Conservation (phyloP, 495 filamentous ascomycete genomes). For the Penicillium subrubescens region DNA sequence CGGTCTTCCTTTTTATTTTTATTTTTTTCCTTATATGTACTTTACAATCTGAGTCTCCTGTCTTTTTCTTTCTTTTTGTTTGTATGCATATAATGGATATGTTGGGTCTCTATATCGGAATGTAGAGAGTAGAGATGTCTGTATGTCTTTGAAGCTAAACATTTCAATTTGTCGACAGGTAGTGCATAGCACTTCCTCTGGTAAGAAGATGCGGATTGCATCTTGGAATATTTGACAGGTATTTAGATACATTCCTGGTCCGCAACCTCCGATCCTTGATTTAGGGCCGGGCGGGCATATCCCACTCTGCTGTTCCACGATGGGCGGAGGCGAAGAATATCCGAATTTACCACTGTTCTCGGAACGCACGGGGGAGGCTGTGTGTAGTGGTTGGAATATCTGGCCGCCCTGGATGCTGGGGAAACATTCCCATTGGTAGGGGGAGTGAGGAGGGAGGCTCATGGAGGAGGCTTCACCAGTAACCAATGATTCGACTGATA, state of each 20-base stretch:
- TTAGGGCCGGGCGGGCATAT: too few relatives aligned
- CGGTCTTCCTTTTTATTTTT: conserved; percentile 20
- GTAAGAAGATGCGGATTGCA: neutral
- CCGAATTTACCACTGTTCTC: neutral
- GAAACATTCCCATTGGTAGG: neutral
- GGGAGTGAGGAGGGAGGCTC: neutral
- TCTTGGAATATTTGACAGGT: neutral
- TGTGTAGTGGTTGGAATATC: neutral
- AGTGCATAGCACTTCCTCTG: neutral
- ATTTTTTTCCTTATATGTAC: conserved; percentile 32
- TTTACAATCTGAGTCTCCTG: conserved; percentile 33
- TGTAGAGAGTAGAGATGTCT: neutral
- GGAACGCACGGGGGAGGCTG: neutral
- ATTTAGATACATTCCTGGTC: neutral
- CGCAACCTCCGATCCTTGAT: neutral
- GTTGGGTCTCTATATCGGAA: conserved; percentile 4
- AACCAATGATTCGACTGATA: neutral
- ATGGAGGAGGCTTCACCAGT: neutral
- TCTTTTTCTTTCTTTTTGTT: conserved; percentile 26
- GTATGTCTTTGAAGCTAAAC: neutral
- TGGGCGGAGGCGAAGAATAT: neutral
- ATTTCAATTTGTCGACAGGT: neutral
- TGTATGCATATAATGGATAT: conserved; percentile 48
- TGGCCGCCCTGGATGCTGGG: neutral
- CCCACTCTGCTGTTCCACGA: neutral